These are phyloP conservation scores for Monilinia vaccinii-corymbosi DNA, from an alignment of 2,329 filamentous ascomycete genomes.

Conservation along the genomic window DNA sequence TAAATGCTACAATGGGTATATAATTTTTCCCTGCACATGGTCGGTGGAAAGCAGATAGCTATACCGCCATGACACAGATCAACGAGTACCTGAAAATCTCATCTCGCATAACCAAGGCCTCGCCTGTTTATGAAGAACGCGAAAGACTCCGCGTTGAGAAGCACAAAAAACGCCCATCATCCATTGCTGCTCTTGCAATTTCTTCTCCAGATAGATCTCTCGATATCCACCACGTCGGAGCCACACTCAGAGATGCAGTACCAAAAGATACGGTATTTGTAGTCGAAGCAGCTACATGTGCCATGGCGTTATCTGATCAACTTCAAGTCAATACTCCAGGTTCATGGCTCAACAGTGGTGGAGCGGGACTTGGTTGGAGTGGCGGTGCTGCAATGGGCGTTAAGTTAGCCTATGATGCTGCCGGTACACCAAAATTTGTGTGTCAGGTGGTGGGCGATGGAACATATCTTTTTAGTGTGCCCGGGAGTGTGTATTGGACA, in stretches of 20 bases:
- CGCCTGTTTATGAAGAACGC: too few relatives aligned
- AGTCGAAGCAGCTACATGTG: background rate
- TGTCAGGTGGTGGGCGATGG: conserved; percentile 54
- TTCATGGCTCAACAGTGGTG: conserved; percentile 42
- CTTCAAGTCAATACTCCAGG: conserved; percentile 61
- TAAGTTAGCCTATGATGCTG: conserved; percentile 47
- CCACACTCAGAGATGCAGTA: background rate
- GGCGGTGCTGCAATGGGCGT: conserved; percentile 65
- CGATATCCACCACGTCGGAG: background rate
- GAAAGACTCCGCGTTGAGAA: too few relatives aligned
- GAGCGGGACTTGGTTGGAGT: conserved; percentile 54
- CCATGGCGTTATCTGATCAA: background rate
- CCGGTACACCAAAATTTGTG: conserved; percentile 33
- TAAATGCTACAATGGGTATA: conserved; percentile 63
- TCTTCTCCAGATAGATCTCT: background rate
- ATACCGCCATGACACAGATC: conserved; percentile 58
- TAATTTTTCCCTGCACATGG: conserved; percentile 57
- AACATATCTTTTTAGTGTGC: conserved; percentile 53
- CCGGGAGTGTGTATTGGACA: conserved; percentile 58
- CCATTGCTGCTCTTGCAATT: background rate
- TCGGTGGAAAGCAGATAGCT: conserved; percentile 55
- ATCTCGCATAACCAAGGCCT: conserved; percentile 23
- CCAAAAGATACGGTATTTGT: background rate
- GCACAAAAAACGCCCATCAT: background rate
- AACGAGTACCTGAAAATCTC: conserved; percentile 44